Percentiles rank a stretch among this genome's conserved stretches.
Evolutionary conservation across 176 grass and related monocot genomes (phyloP).

Genomic region (Ensete glaucum): DNA sequence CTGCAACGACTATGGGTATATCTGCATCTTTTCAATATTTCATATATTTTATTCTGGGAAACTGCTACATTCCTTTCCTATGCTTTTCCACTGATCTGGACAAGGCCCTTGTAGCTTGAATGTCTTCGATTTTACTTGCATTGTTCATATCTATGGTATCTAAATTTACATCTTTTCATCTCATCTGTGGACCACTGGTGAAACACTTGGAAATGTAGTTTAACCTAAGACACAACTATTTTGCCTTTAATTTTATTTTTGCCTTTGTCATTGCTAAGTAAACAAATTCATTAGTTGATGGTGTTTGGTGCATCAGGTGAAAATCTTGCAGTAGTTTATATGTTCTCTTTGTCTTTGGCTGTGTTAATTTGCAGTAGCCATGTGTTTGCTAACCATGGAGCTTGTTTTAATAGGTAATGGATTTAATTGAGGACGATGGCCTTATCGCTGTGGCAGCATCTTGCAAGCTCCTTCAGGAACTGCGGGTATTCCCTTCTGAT

Average conservation of each 20-base stretch:
- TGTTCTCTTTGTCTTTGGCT: too few relatives aligned
- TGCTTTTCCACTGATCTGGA: too few relatives aligned
- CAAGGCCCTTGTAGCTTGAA: too few relatives aligned
- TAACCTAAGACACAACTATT: not conserved
- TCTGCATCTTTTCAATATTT: not conserved
- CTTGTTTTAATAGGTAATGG: slow-evolving; percentile 47
- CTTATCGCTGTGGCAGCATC: slow-evolving; percentile 47
- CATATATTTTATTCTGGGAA: not conserved
- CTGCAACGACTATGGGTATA: slow-evolving; percentile 50
- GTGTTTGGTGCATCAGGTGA: too few relatives aligned
- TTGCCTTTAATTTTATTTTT: not conserved
- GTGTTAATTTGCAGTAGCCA: too few relatives aligned
- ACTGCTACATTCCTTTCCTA: not conserved
- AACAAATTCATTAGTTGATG: too few relatives aligned
- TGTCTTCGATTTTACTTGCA: not conserved
- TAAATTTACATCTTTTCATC: not conserved
- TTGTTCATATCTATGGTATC: not conserved
- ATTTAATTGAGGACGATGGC: slow-evolving; percentile 53
- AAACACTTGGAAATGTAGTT: not conserved
- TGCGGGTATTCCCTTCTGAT: slow-evolving; percentile 61
- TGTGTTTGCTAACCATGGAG: not conserved
- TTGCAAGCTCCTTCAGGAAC: slow-evolving; percentile 58
- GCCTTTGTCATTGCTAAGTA: slow-evolving; percentile 1
- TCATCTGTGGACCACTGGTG: not conserved
- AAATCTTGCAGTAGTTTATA: too few relatives aligned